phyloP scores from a whole-genome alignment of 176 grass and related monocot genomes.

The Phoenix roebelenii region DNA sequence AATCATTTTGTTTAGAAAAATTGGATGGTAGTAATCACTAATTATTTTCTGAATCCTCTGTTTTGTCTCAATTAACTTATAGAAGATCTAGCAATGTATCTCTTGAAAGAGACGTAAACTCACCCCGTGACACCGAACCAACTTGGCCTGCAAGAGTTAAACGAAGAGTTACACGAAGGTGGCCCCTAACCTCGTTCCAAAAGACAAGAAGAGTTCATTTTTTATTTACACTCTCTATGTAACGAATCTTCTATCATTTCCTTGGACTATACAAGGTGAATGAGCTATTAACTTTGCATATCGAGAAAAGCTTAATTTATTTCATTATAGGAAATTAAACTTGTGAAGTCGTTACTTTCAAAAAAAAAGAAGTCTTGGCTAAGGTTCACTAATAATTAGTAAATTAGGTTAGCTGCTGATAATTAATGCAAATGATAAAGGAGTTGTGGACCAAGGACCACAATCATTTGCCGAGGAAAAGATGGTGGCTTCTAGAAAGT shows the following conservation, averaged over 20 bases:
- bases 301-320: too few relatives aligned
- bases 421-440: background rate
- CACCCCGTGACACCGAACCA: background rate
- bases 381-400: too few relatives aligned
- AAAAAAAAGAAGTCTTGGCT: too few relatives aligned
- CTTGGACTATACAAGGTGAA: background rate
- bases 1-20: too few relatives aligned
- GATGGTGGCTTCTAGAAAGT: background rate
- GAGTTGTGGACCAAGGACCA: background rate
- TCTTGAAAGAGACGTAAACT: slow-evolving; percentile 3
- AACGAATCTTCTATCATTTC: background rate
- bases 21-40: too few relatives aligned
- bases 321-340: too few relatives aligned
- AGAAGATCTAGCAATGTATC: background rate
- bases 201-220: background rate
- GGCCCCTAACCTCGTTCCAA: background rate
- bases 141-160: background rate
- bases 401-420: background rate
- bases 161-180: background rate
- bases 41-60: too few relatives aligned
- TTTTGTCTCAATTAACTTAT: too few relatives aligned
- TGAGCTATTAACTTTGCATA: too few relatives aligned
- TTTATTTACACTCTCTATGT: too few relatives aligned
- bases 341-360: too few relatives aligned
- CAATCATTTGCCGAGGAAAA: background rate